Conservation (phyloP, 768 basidiomycete species). For the Boletus huronensis region DNA sequence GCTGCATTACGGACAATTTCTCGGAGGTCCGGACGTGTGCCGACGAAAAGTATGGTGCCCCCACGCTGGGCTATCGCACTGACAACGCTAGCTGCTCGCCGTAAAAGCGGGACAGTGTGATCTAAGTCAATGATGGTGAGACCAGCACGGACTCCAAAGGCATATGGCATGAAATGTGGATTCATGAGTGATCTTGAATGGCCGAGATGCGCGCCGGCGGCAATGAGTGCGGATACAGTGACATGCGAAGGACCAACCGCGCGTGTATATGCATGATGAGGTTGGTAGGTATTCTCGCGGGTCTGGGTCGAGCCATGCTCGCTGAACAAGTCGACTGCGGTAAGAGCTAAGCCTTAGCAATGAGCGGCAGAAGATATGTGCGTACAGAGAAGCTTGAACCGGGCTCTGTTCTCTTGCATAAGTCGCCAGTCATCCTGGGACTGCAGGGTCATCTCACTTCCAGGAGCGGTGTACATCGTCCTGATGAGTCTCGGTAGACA, state of each 20-base stretch:
- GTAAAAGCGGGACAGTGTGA: constrained; percentile 85
- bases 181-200: constrained; percentile 83
- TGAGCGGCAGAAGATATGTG: constrained; percentile 17
- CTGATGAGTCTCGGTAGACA: constrained; percentile 23
- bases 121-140: constrained; percentile 94
- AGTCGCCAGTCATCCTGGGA: constrained; percentile 62
- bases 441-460: constrained; percentile 34
- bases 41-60: constrained; percentile 87
- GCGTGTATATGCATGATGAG: constrained; percentile 64
- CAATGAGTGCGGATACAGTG: constrained; percentile 86
- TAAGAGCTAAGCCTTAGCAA: constrained; percentile 9
- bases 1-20: constrained; percentile 76
- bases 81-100: constrained; percentile 85
- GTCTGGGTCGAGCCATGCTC: constrained; percentile 77
- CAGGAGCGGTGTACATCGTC: constrained; percentile 31
- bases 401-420: constrained; percentile 57
- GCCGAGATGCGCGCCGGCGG: constrained; percentile 92
- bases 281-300: constrained; percentile 64
- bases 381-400: constrained; percentile 54
- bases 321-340: constrained; percentile 56
- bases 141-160: constrained; percentile 87
- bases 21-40: constrained; percentile 77
- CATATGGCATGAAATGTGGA: constrained; percentile 86
- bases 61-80: constrained; percentile 76
- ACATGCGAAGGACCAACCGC: constrained; percentile 57